Evolutionary conservation across 176 grass and related monocot species (phyloP), one percentile per base, ranked within the genome.

Genomic region (Avena eriantha): DNA sequence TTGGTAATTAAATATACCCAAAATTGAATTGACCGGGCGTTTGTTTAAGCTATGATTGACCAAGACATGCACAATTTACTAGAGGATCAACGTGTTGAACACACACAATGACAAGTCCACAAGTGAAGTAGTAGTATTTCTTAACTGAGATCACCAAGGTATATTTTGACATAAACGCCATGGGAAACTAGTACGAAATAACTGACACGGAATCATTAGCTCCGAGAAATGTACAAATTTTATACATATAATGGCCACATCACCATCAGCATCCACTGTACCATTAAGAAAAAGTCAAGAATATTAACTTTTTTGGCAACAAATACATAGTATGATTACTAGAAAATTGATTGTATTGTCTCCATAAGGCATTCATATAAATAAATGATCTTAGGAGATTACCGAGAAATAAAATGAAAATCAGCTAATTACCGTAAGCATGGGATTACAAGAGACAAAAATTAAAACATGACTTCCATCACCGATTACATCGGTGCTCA

Each of bases 51-150:
- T 41, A 71, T 50, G 50, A 23, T 78, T 45, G 75, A 84, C 45
- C 7, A 74, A 66, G 76, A 75, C 82, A 22, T 51, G 34, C 8
- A 7, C 43, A 75, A 75, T 80, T 89, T 89, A 84, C 16, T 80
- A 73, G 21, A 54, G 9, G 47, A 56, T 85, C 69, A 89, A 0
- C 18, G 56, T 75, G 13, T 67, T 89, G 61, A 53, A 45, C 87
- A 85, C 16, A 74, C 54, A 79, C 16, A 83, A 24, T 10, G 41
- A 78, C 63, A 79, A 84, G 21, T 63, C 77, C 56, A 71, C 29
- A 79, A 72, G 64, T 78, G 63, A 69, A 83, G 36, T 45, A 45
- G 33, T 58, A 45, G 33, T 47, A 7, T 73, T 71, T 71, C 36
- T 71, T 70, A 70, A 70, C 9, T n/a, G 9, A 0, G 9, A 45